Conservation (phyloP, 371 early-diverging fungal genomes). For the Actinomucor elegans region DNA sequence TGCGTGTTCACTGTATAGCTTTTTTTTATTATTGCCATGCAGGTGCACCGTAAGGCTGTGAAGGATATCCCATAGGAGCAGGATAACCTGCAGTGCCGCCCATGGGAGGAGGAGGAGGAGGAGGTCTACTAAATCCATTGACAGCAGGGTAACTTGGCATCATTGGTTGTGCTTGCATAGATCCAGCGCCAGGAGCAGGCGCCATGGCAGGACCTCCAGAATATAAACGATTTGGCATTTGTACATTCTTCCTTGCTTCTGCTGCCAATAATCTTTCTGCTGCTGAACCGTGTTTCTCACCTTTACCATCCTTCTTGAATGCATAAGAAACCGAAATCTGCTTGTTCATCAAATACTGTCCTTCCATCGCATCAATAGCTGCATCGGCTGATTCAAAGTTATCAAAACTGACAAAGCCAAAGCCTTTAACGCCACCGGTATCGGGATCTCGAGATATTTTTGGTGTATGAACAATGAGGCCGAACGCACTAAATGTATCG, state of each 20-base stretch:
- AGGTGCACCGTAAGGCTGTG: constrained; percentile 9
- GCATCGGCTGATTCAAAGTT: constrained; percentile 95
- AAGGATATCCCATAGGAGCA: constrained; percentile 21
- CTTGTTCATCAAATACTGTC: constrained; percentile 93
- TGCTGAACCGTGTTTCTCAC: constrained; percentile 96
- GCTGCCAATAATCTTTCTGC: constrained; percentile 96
- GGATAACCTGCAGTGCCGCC: constrained; percentile 15
- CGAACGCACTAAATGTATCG: constrained; percentile 96
- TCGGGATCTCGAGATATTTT: constrained; percentile 91
- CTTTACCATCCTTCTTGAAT: constrained; percentile 97
- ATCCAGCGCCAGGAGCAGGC: constrained; percentile 12
- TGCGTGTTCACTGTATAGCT: neutral
- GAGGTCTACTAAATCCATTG: constrained; percentile 36
- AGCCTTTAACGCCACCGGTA: constrained; percentile 87
- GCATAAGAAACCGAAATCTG: constrained; percentile 92
- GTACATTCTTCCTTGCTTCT: constrained; percentile 80
- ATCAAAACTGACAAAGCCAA: constrained; percentile 92
- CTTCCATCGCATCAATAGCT: constrained; percentile 97
- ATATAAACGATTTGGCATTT: constrained; percentile 71
- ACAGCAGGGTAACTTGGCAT: constrained; percentile 4
- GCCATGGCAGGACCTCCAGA: constrained; percentile 53
- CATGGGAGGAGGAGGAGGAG: constrained; percentile 39
- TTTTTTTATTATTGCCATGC: constrained; percentile 6
- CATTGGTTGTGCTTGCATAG: neutral
- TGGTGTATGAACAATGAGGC: constrained; percentile 84